These are phyloP conservation scores for Ascoidea asiatica DNA, from an alignment of 805 yeast species.

Conservation along the genomic window DNA sequence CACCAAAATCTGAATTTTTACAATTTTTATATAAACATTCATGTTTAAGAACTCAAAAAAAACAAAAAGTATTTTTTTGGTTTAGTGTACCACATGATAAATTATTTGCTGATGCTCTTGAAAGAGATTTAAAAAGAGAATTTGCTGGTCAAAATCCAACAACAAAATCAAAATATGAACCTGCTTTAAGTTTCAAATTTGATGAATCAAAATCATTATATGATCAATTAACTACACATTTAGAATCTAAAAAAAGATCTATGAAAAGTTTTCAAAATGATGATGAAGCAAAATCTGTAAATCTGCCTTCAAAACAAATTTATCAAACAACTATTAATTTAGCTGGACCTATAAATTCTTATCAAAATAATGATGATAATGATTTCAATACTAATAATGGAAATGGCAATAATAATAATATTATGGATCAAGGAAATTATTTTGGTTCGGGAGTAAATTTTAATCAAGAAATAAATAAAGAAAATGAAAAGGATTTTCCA, in stretches of 20 bases:
- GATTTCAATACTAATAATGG: not conserved
- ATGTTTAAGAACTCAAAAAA: conserved; percentile 88
- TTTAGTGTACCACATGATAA: conserved; percentile 90
- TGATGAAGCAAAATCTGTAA: not conserved
- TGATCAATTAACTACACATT: conserved; percentile 37
- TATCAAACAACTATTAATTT: not conserved
- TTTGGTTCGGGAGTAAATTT: not conserved
- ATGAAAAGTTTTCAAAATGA: conserved; percentile 2
- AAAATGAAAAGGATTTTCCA: conserved; percentile 55
- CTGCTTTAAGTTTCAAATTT: conserved; percentile 64
- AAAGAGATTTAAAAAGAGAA: conserved; percentile 81
- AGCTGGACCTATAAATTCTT: not conserved
- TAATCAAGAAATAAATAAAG: conserved; percentile 5
- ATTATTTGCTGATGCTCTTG: conserved; percentile 84
- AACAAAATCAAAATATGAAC: conserved; percentile 60
- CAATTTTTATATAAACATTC: conserved; percentile 75
- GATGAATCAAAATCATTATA: conserved; percentile 37
- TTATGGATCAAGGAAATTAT: not conserved
- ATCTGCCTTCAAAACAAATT: not conserved
- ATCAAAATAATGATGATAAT: not conserved
- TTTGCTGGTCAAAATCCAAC: conserved; percentile 46
- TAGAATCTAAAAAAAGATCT: conserved; percentile 18
- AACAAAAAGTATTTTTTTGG: conserved; percentile 96
- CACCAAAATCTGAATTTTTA: conserved; percentile 74
- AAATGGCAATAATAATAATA: not conserved